phyloP scores from a whole-genome alignment of 2,329 filamentous ascomycete species.

The Zasmidium angulare region DNA sequence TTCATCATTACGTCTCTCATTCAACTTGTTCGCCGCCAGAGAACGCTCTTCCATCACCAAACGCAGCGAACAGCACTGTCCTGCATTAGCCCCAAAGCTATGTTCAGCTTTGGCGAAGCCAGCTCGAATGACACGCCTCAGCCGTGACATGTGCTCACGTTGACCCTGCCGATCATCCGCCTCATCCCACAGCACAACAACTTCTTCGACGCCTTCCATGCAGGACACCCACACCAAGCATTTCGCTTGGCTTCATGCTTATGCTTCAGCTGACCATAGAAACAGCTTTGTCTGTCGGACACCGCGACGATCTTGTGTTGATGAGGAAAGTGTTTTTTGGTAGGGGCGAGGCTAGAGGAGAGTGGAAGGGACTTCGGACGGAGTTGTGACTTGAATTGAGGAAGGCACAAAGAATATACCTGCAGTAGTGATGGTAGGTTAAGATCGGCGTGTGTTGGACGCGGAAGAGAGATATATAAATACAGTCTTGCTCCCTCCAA shows the following conservation, averaged over 20 bases:
- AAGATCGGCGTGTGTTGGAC: neutral
- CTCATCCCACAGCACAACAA: neutral
- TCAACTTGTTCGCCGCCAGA: neutral
- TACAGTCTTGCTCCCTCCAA: neutral
- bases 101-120: neutral
- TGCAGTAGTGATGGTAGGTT: constrained; percentile 1
- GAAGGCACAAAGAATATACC: neutral
- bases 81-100: constrained; percentile 2
- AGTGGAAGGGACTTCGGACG: neutral
- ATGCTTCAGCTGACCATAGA: neutral
- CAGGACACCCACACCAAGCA: neutral
- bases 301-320: constrained; percentile 1
- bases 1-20: neutral
- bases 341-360: neutral
- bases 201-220: constrained; percentile 10
- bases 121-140: constrained; percentile 3
- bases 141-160: neutral
- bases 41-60: neutral
- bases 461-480: neutral
- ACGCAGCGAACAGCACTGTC: neutral
- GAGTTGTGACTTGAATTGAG: neutral
- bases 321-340: neutral
- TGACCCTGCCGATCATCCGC: neutral
- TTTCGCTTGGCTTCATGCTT: constrained; percentile 6
- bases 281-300: neutral